Conservation (phyloP, 306 rosid genomes). For the Oxytropis ochrocephala region DNA sequence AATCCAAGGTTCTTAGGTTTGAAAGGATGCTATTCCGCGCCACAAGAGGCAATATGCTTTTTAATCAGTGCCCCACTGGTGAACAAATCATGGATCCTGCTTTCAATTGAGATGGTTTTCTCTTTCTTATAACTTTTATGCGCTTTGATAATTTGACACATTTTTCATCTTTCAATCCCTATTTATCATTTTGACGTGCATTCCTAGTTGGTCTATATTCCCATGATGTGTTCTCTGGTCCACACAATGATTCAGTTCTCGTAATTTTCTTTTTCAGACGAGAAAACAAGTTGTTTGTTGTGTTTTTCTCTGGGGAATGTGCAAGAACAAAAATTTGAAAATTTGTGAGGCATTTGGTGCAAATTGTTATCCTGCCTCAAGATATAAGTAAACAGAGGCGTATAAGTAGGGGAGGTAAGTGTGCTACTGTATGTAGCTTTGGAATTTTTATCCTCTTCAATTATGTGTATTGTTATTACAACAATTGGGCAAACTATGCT, state of each 20-base stretch:
- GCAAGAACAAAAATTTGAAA: conserved; percentile 90
- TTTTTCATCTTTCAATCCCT: not conserved
- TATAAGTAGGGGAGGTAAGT: conserved; percentile 89
- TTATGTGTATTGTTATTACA: not conserved
- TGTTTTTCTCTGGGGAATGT: conserved; percentile 95
- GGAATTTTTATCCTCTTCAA: conserved; percentile 19
- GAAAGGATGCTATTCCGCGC: conserved; percentile 99
- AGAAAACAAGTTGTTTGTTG: conserved; percentile 89
- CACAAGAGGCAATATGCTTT: conserved; percentile 97
- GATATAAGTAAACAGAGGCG: conserved; percentile 85
- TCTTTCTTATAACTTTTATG: conserved; percentile 29
- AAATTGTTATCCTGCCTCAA: conserved; percentile 95
- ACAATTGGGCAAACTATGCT: not conserved
- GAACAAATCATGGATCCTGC: conserved; percentile 87
- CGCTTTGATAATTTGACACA: conserved; percentile 3
- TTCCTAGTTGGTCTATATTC: conserved; percentile 18
- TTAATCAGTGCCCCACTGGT: conserved; percentile 84
- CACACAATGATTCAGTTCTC: conserved; percentile 9
- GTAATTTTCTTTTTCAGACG: conserved; percentile 57
- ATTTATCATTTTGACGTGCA: conserved; percentile 14
- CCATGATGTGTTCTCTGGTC: conserved; percentile 15
- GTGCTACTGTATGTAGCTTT: conserved; percentile 27
- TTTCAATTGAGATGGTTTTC: conserved; percentile 80
- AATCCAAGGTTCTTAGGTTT: conserved; percentile 73
- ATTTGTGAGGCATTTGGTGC: conserved; percentile 99